A percentile compares a stretch with the other conserved stretches of the same genome.
These are phyloP conservation scores for Arxiozyma slooffiae DNA, from an alignment of 1,139 yeast species.

Conservation along the genomic window DNA sequence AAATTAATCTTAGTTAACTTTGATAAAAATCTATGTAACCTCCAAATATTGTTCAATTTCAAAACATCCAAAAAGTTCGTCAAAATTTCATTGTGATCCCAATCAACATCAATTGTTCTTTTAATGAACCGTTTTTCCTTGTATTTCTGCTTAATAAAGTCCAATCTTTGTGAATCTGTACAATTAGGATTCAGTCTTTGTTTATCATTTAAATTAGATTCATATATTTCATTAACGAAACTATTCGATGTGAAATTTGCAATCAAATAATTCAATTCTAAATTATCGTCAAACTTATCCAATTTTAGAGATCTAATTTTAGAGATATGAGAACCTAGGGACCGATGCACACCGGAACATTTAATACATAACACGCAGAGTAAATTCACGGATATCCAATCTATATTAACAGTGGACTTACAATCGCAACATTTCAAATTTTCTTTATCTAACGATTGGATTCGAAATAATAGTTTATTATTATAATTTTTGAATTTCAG, in stretches of 20 bases:
- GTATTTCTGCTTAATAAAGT: constrained; percentile 47
- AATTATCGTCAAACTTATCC: constrained; percentile 52
- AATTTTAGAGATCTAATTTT: constrained; percentile 69
- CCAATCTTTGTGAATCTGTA: constrained; percentile 32
- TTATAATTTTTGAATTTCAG: constrained; percentile 5
- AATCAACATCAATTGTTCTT: constrained; percentile 3
- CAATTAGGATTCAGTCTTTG: constrained; percentile 28
- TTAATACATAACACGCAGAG: constrained; percentile 68
- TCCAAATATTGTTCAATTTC: constrained; percentile 38
- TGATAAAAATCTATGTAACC: constrained; percentile 17
- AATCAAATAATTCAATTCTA: constrained; percentile 38
- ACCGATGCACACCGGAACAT: constrained; percentile 70
- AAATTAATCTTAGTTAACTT: neutral
- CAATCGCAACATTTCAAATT: constrained; percentile 75
- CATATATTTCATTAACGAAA: constrained; percentile 52
- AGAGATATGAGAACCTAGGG: constrained; percentile 65
- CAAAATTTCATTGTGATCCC: constrained; percentile 21
- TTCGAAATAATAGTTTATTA: constrained; percentile 31
- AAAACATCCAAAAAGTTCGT: constrained; percentile 38
- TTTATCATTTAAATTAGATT: constrained; percentile 36
- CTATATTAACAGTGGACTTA: constrained; percentile 53
- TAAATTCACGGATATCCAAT: constrained; percentile 79
- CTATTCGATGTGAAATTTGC: constrained; percentile 53
- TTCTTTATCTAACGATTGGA: constrained; percentile 43
- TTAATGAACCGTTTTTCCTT: constrained; percentile 33